Evolutionary conservation across 352 stramenopile species (phyloP).

Genomic region (Plasmopara halstedii): DNA sequence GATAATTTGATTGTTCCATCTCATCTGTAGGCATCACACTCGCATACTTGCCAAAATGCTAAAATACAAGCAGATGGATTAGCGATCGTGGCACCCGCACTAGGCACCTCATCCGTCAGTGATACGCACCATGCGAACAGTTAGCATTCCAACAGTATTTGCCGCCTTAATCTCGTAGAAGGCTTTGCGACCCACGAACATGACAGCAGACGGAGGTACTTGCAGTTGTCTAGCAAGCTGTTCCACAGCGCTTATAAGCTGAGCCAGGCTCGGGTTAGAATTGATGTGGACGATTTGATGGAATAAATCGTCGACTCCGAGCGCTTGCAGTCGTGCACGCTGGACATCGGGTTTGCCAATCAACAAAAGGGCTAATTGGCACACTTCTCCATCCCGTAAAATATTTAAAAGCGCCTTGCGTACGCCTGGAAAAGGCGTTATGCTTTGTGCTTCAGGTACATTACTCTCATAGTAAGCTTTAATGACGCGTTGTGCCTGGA

Average conservation of each 20-base stretch:
- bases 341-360: conserved; percentile 72
- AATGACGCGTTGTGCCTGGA: conserved; percentile 53
- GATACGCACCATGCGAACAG: conserved; percentile 57
- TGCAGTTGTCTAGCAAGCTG: conserved; percentile 52
- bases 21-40: conserved; percentile 82
- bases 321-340: conserved; percentile 57
- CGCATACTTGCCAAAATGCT: conserved; percentile 80
- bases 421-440: conserved; percentile 52
- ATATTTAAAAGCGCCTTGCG: conserved; percentile 43
- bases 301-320: conserved; percentile 61
- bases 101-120: conserved; percentile 1
- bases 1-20: conserved; percentile 72
- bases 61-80: conserved; percentile 3
- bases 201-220: conserved; percentile 60
- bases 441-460: conserved; percentile 55
- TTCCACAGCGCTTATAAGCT: conserved; percentile 71
- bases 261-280: conserved; percentile 50
- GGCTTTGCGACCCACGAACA: conserved; percentile 76
- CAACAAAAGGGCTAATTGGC: conserved; percentile 59
- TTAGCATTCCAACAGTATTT: conserved; percentile 72
- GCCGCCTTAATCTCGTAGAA: conserved; percentile 86
- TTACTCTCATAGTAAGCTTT: conserved; percentile 74
- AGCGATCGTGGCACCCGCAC: not conserved
- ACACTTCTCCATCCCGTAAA: conserved; percentile 41
- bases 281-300: conserved; percentile 54